Evolutionary conservation across 495 filamentous ascomycete genomes (phyloP).

Genomic region (Hypoxylon subgilvum): DNA sequence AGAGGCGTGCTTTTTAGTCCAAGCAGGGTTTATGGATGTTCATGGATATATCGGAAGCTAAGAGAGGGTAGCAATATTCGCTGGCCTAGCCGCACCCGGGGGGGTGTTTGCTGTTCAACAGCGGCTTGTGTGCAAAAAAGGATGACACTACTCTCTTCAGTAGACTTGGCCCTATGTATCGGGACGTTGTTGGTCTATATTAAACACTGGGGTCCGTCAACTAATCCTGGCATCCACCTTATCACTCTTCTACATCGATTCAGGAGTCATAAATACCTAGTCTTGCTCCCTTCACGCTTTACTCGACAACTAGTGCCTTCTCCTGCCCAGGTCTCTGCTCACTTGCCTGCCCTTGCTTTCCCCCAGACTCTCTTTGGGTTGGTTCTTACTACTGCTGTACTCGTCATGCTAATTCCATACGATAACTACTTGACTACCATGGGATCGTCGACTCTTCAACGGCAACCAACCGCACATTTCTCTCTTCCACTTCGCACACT

Average conservation of each 20-base stretch:
- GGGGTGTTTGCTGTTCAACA: conserved; percentile 18
- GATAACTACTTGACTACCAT: conserved; percentile 19
- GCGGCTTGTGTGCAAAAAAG: conserved; percentile 17
- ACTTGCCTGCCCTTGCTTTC: conserved; percentile 18
- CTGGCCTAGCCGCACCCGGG: conserved; percentile 29
- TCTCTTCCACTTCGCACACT: conserved; percentile 6
- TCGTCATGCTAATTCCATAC: conserved; percentile 18
- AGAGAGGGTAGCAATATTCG: conserved; percentile 24
- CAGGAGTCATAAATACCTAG: conserved; percentile 37
- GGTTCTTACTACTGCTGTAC: conserved; percentile 5
- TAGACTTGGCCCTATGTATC: conserved; percentile 27
- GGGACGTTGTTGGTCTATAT: conserved; percentile 38
- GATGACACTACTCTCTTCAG: conserved; percentile 31
- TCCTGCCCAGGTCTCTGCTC: background rate
- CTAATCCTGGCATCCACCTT: conserved; percentile 12
- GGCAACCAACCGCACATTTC: background rate
- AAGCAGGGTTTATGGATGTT: no score
- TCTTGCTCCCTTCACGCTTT: conserved; percentile 24
- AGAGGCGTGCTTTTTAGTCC: conserved; percentile 16
- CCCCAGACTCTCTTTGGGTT: conserved; percentile 1
- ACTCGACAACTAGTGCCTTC: conserved; percentile 9
- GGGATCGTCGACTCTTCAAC: conserved; percentile 10
- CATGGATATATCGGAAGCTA: conserved; percentile 26
- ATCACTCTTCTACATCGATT: conserved; percentile 20
- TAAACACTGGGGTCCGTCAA: conserved; percentile 26